Percentiles rank a stretch among this genome's conserved stretches.
These are phyloP conservation scores for Moesziomyces globuligerus DNA, from an alignment of 1,284 basidiomycete species.

Conservation along the genomic window DNA sequence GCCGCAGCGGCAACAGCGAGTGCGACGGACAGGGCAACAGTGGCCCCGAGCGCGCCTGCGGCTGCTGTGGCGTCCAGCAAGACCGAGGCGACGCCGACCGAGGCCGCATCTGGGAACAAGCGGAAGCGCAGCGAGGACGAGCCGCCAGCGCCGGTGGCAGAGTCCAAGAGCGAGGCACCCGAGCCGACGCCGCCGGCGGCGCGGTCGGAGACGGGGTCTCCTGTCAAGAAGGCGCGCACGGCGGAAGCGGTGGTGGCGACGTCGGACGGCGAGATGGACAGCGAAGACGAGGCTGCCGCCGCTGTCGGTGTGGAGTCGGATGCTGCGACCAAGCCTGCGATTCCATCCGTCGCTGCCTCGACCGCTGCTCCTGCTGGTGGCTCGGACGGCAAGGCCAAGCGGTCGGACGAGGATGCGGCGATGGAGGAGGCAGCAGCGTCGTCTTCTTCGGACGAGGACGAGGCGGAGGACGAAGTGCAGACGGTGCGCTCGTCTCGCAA, in stretches of 20 bases:
- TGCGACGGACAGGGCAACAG: neutral
- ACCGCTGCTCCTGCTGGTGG: neutral
- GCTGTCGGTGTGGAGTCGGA: constrained; percentile 17
- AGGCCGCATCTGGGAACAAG: constrained; percentile 18
- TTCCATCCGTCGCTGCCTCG: too few relatives aligned
- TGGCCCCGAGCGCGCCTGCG: neutral
- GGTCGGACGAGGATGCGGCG: constrained; percentile 5
- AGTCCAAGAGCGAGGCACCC: neutral
- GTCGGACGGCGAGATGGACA: constrained; percentile 31
- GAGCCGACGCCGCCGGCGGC: neutral
- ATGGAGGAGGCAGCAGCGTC: neutral
- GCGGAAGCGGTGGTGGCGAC: constrained; percentile 8
- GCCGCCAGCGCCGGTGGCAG: neutral
- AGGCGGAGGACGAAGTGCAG: constrained; percentile 31
- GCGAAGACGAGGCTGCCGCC: constrained; percentile 41
- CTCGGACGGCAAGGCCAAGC: neutral
- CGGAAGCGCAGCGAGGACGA: constrained; percentile 28
- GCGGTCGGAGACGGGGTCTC: constrained; percentile 9
- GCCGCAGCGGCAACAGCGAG: too few relatives aligned
- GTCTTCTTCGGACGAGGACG: constrained; percentile 15
- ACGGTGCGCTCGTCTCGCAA: constrained; percentile 15
- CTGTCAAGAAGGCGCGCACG: constrained; percentile 25
- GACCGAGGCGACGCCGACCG: neutral
- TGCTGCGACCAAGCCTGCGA: too few relatives aligned
- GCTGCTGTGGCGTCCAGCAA: neutral